Percentiles rank a stretch among this genome's conserved stretches.
Conservation (phyloP, 73 alveolate species). For the Tetrahymena thermophila region DNA sequence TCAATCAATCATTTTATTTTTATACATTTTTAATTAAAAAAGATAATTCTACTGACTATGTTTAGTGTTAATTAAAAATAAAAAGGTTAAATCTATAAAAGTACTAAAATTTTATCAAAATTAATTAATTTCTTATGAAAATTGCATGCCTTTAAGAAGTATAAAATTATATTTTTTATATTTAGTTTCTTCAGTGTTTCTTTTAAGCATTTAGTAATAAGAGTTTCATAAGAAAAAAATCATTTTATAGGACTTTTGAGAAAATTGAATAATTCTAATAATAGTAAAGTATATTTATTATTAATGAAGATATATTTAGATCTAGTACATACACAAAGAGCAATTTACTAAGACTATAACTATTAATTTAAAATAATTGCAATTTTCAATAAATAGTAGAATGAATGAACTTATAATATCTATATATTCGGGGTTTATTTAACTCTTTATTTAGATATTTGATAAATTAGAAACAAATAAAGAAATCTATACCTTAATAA, state of each 20-base stretch:
- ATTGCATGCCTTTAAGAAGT: background rate
- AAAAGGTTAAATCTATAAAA: background rate
- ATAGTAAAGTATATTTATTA: background rate
- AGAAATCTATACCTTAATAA: no score
- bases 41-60: background rate
- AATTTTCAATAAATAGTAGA: no score
- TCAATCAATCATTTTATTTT: no score
- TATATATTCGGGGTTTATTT: background rate
- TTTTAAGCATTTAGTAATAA: no score
- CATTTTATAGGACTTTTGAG: background rate
- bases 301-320: background rate
- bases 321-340: background rate
- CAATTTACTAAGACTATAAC: background rate
- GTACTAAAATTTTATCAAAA: background rate
- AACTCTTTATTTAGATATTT: background rate
- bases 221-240: no score
- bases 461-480: background rate
- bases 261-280: background rate
- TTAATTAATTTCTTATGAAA: background rate
- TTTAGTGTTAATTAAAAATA: background rate
- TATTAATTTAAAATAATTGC: background rate
- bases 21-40: background rate
- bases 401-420: background rate
- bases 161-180: background rate
- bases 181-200: no score